Base-by-base conservation (phyloP, 345 rosid genomes). In the Eucalyptus erythrocorys region DNA sequence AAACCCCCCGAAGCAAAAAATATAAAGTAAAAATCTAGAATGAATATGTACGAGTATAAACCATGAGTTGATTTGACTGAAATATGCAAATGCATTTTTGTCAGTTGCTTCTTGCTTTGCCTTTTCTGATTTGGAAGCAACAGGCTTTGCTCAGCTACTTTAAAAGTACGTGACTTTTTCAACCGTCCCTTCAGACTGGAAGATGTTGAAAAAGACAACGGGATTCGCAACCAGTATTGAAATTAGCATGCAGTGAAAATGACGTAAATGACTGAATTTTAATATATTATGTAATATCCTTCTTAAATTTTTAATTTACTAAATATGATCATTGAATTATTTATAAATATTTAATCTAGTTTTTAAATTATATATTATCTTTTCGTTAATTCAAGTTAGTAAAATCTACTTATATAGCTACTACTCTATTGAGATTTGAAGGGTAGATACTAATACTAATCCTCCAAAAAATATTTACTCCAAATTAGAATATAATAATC, bases 341-440 rank as follows among this genome's bases (percentile, higher is more conserved):
- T n/a, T n/a, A n/a, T 14, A 14, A 64, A 14, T 14, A 15, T 1
- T 64, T 16, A n/a, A 64, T n/a, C 8, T 15, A n/a, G 0, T n/a
- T 6, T 4, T n/a, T 64, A n/a, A n/a, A 7, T 13, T 7, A 64
- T 7, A n/a, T 64, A n/a, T n/a, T 34, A 64, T n/a, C 6, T n/a
- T 64, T n/a, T 27, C 1, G 0, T 61, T 6, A 27, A 61, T 59
- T 59, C 8, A 59, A 59, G 68, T 59, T 59, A 59, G 5, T 13
- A 6, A 4, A 59, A 30, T 59, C 10, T n/a, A 64, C 21, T n/a
- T n/a, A 64, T n/a, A 21, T 40, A 0, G 5, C 47, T 2, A 26
- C 6, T 4, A 6, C 4, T 21, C 8, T 21, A 2, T 40, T 22
- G 0, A 37, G 8, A 10, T 71, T 71, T 71, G 45, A 71, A 21